Percentiles rank a stretch among this genome's conserved stretches.
Evolutionary conservation across 129 eudicot species (phyloP).

Genomic region (Sambucus nigra): DNA sequence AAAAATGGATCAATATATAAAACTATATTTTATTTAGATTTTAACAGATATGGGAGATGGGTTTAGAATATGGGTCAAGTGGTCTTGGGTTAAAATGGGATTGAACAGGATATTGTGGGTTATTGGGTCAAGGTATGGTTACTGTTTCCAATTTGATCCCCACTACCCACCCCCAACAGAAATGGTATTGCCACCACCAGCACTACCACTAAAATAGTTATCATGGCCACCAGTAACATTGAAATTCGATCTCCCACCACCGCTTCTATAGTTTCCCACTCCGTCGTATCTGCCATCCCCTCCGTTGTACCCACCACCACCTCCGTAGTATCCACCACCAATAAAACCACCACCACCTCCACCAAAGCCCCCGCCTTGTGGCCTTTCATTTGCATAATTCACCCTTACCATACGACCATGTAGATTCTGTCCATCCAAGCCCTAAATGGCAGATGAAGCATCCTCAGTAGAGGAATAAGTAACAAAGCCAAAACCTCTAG

Average conservation of each 20-base stretch:
- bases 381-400: slow-evolving; percentile 59
- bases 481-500: too few relatives aligned
- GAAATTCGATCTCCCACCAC: slow-evolving; percentile 17
- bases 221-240: slow-evolving; percentile 26
- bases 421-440: too few relatives aligned
- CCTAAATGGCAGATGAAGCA: too few relatives aligned
- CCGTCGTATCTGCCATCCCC: neutral
- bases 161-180: neutral
- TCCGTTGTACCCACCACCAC: slow-evolving; percentile 8
- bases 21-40: too few relatives aligned
- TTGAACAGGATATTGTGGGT: too few relatives aligned
- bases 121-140: too few relatives aligned
- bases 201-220: slow-evolving; percentile 16
- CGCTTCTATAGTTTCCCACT: slow-evolving; percentile 1
- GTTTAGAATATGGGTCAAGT: too few relatives aligned
- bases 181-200: neutral
- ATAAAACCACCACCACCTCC: slow-evolving; percentile 10
- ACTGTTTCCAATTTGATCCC: neutral
- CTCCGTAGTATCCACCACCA: slow-evolving; percentile 7
- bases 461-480: too few relatives aligned
- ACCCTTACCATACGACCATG: slow-evolving; percentile 72
- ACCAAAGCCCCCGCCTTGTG: slow-evolving; percentile 24
- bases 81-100: too few relatives aligned
- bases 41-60: too few relatives aligned
- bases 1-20: too few relatives aligned